These are phyloP conservation scores for Lichtheimia ornata DNA, from an alignment of 371 early-diverging fungal species.

Conservation along the genomic window DNA sequence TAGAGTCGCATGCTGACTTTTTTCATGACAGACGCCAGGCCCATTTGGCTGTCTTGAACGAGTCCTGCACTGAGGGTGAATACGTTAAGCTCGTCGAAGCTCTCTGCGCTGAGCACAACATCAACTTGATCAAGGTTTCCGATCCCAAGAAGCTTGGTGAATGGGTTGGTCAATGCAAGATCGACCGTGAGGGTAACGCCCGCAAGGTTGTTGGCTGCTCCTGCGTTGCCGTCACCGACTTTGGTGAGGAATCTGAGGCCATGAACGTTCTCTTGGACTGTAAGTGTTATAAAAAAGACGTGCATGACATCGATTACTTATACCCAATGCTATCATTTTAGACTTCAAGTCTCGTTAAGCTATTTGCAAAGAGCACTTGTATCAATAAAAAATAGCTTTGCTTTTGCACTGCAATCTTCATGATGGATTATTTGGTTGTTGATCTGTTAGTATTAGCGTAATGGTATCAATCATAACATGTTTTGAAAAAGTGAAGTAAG, in stretches of 20 bases:
- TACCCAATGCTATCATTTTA: conserved; percentile 11
- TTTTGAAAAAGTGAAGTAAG: too few species aligned
- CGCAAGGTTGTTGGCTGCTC: conserved; percentile 97
- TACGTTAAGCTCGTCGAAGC: conserved; percentile 96
- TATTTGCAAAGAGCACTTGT: too few species aligned
- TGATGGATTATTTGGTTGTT: too few species aligned
- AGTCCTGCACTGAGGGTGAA: conserved; percentile 94
- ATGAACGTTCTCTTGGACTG: conserved; percentile 94
- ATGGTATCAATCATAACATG: too few species aligned
- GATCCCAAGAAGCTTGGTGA: conserved; percentile 99
- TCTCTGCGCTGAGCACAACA: conserved; percentile 97
- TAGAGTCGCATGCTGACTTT: not conserved
- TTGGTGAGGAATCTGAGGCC: conserved; percentile 98
- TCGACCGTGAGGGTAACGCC: conserved; percentile 97
- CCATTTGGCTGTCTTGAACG: conserved; percentile 94
- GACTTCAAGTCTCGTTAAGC: conserved; percentile 80
- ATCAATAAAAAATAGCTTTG: not conserved
- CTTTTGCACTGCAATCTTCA: not conserved
- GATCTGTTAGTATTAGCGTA: too few species aligned
- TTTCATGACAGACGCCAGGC: conserved; percentile 73
- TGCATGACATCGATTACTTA: too few species aligned
- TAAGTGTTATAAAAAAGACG: conserved; percentile 19
- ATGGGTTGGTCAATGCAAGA: conserved; percentile 99
- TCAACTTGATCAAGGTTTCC: conserved; percentile 96
- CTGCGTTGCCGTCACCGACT: conserved; percentile 95